Percentiles rank a stretch among this genome's conserved stretches.
Evolutionary conservation across 2,329 filamentous ascomycete species (phyloP).

Genomic region (Aspergillus sp.): DNA sequence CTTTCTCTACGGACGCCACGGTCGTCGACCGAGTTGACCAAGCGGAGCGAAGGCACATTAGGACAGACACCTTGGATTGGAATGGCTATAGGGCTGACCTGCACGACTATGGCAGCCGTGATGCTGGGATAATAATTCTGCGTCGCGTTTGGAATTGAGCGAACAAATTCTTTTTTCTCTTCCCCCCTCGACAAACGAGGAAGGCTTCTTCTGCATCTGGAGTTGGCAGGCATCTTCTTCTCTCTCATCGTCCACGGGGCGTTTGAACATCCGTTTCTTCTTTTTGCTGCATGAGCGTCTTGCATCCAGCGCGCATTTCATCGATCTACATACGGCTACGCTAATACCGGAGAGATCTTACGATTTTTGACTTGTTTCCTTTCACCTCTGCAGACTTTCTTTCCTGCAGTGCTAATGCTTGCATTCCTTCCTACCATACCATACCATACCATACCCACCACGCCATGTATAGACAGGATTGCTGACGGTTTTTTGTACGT

Average conservation of each 20-base stretch:
- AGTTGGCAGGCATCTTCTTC: slow-evolving; percentile 15
- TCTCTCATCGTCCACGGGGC: slow-evolving; percentile 5
- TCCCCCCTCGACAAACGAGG: not conserved
- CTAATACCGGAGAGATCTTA: slow-evolving; percentile 14
- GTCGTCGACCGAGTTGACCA: slow-evolving; percentile 21
- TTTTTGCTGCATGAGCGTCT: slow-evolving; percentile 16
- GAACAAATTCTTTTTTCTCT: not conserved
- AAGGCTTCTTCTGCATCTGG: slow-evolving; percentile 15
- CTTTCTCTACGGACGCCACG: slow-evolving; percentile 32
- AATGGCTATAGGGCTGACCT: slow-evolving; percentile 42
- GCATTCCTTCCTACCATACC: slow-evolving; percentile 23
- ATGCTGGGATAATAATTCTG: slow-evolving; percentile 34
- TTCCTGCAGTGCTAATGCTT: slow-evolving; percentile 17
- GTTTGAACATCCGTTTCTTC: slow-evolving; percentile 3
- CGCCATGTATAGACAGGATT: slow-evolving; percentile 28
- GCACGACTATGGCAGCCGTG: slow-evolving; percentile 38
- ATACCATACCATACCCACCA: not conserved
- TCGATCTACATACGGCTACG: slow-evolving; percentile 18
- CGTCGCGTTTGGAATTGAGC: not conserved
- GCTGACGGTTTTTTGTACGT: slow-evolving; percentile 25
- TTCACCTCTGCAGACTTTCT: slow-evolving; percentile 15
- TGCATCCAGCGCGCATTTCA: slow-evolving; percentile 14
- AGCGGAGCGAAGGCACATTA: slow-evolving; percentile 39
- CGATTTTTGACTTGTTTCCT: slow-evolving; percentile 12
- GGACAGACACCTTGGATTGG: slow-evolving; percentile 44